Evolutionary conservation across 306 rosid species (phyloP), one percentile per base, ranked within the genome.

Genomic region (Rubus parviflorus): DNA sequence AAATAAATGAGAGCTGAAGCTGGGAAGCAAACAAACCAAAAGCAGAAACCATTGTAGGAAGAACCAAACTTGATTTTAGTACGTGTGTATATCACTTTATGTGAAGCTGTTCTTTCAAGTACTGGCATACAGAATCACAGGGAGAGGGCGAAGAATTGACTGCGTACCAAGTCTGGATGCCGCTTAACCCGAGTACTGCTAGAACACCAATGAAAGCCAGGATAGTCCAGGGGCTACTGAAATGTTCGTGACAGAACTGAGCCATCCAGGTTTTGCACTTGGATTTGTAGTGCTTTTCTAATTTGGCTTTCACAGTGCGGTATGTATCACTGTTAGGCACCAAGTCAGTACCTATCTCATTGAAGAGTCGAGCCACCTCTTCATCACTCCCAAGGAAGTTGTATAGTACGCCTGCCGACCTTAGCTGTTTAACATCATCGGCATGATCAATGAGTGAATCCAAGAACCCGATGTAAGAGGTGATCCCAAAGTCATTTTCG

Each of bases 401-500:
- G 12, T 48, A 16, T 16, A 89, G 76, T 16, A 87, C 37, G 0
- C 11, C 6, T 6, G 79, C 46, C 4, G 64, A 47, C 38, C 84
- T 73, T 5, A 80, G 67, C 30, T 70, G 38, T 52, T 75, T 83
- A 6, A 85, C 86, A 51, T 83, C 82, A 0, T 60, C 40, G 1
- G 86, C 47, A 8, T 83, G 49, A 76, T 89, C 86, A 7, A 83
- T 83, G 35, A 89, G 85, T 0, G 85, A 77, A 74, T 79, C 86
- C 2, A 89, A 16, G 48, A 89, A 81, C 3, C 54, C 35, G 1
- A 30, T 30, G 35, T 30, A 30, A 30, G 35, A 30, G 35, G 2
- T 30, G 35, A 30, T 1, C 2, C 35, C 35, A 30, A 30, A 30
- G 30, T 85, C 25, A 4, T 84, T 83, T 7, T 15, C 0, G 68